Evolutionary conservation across 164 flowering plant species (phyloP), one percentile per base, ranked within the genome.

Genomic region (Magnolia changhungtana): DNA sequence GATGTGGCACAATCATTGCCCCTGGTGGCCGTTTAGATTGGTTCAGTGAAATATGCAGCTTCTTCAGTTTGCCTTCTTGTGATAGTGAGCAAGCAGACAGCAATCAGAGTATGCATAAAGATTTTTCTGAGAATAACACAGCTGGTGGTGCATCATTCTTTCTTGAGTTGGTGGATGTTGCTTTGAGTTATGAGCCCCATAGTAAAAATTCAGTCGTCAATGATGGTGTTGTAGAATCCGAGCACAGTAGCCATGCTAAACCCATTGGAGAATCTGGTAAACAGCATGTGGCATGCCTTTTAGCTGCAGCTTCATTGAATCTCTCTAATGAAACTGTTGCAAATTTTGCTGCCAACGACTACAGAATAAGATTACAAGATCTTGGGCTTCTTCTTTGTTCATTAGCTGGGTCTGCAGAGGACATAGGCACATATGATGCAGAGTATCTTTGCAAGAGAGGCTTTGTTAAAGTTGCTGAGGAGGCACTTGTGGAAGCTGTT

Each of bases 21-120:
- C 82, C 85, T 20, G 97, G 98, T 63, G 98, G 98, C 72, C 93
- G 98, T 24, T 77, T 92, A 79, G 98, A 96, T 87, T 96, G 99
- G 99, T 72, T 88, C 64, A 89, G 83, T 72, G 76, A 83, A 29
- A 77, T 94, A 75, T 73, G 74, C 65, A 83, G 86, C 68, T 90
- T 96, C 81, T 96, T 94, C 81, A 83, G 76, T 77, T 72, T 81
- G 72, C 84, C 90, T n/a, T 74, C 89, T 83, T 2, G 80, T 58
- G 88, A 87, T 75, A 65, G 21, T 81, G 87, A 85, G 67, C 75
- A 76, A 70, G 76, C 75, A 51, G 45, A 37, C 45, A 80, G 58
- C 75, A 80, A 80, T 20, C n/a, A 70, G 50, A 21, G 55, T 73
- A 74, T n/a, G 63, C 76, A 74, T 8, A 75, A 87, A 58, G 84